phyloP scores from a whole-genome alignment of 176 grass and related monocot species.

The Oropetium thomaeum region DNA sequence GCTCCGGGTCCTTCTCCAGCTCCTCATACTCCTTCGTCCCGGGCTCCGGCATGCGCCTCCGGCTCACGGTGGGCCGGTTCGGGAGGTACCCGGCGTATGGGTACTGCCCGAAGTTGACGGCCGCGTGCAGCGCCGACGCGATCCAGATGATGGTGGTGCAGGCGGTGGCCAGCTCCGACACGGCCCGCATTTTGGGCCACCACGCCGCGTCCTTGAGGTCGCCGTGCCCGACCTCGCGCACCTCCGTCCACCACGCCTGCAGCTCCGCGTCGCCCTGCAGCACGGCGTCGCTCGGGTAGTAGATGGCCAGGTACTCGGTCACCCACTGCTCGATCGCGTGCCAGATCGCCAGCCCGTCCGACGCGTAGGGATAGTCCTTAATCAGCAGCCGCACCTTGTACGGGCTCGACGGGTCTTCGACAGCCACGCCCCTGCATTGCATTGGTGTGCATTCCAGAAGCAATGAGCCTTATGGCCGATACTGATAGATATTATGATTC shows the following conservation, averaged over 20 bases:
- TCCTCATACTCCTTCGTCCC: slow-evolving; percentile 42
- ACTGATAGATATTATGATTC: too few relatives aligned
- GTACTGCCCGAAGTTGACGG: slow-evolving; percentile 91
- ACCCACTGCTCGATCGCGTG: slow-evolving; percentile 71
- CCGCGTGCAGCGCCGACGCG: slow-evolving; percentile 81
- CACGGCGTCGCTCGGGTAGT: slow-evolving; percentile 51
- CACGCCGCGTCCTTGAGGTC: slow-evolving; percentile 59
- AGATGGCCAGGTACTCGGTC: slow-evolving; percentile 64
- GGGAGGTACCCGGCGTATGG: slow-evolving; percentile 76
- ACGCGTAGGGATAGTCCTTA: slow-evolving; percentile 71
- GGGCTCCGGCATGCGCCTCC: slow-evolving; percentile 57
- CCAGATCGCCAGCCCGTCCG: slow-evolving; percentile 72
- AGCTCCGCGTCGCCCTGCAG: slow-evolving; percentile 56
- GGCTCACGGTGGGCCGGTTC: slow-evolving; percentile 73
- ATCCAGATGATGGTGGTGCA: slow-evolving; percentile 83
- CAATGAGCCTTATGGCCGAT: not conserved
- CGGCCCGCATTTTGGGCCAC: slow-evolving; percentile 55
- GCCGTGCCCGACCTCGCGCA: slow-evolving; percentile 78
- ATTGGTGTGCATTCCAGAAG: not conserved
- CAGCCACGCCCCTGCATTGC: slow-evolving; percentile 49
- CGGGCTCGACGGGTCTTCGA: slow-evolving; percentile 41
- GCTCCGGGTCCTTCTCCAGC: slow-evolving; percentile 50
- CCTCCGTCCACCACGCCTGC: slow-evolving; percentile 86
- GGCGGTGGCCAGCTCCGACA: slow-evolving; percentile 45
- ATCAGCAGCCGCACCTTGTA: slow-evolving; percentile 64